Evolutionary conservation across 2,329 filamentous ascomycete species (phyloP).

Genomic region (Myriangium duriaei): DNA sequence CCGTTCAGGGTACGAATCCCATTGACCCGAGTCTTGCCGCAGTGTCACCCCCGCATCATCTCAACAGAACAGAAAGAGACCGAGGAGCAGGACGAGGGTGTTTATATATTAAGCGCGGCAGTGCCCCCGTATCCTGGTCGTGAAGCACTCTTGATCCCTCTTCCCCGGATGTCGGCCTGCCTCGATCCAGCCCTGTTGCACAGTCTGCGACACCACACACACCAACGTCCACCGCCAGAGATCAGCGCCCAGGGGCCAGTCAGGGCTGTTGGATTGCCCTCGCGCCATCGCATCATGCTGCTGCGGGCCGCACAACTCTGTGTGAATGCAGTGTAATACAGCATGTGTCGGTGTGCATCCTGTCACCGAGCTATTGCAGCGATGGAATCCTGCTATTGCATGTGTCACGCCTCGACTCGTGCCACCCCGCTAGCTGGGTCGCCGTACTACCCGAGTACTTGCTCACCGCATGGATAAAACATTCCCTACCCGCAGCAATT

Average conservation of each 20-base stretch:
- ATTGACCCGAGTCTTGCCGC: neutral
- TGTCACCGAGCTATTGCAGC: too few relatives aligned
- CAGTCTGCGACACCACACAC: neutral
- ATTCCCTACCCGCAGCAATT: too few relatives aligned
- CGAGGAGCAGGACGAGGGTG: neutral
- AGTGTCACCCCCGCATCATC: neutral
- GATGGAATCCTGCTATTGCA: neutral
- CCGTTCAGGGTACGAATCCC: too few relatives aligned
- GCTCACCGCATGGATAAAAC: too few relatives aligned
- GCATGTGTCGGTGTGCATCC: too few relatives aligned
- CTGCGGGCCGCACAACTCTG: neutral
- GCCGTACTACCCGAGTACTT: too few relatives aligned
- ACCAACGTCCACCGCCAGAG: neutral
- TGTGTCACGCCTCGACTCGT: neutral
- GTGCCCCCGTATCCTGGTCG: too few relatives aligned
- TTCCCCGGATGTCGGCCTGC: neutral
- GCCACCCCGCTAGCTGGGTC: too few relatives aligned
- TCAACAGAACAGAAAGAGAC: neutral
- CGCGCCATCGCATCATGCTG: neutral
- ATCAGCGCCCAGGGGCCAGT: neutral
- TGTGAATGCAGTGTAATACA: neutral
- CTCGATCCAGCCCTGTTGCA: neutral
- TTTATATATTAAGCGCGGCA: neutral
- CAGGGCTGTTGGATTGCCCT: neutral
- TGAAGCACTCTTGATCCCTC: too few relatives aligned